Percentiles rank a stretch among this genome's conserved stretches.
These are phyloP conservation scores for Auricularia sp. DNA, from an alignment of 768 basidiomycete genomes.

Conservation along the genomic window DNA sequence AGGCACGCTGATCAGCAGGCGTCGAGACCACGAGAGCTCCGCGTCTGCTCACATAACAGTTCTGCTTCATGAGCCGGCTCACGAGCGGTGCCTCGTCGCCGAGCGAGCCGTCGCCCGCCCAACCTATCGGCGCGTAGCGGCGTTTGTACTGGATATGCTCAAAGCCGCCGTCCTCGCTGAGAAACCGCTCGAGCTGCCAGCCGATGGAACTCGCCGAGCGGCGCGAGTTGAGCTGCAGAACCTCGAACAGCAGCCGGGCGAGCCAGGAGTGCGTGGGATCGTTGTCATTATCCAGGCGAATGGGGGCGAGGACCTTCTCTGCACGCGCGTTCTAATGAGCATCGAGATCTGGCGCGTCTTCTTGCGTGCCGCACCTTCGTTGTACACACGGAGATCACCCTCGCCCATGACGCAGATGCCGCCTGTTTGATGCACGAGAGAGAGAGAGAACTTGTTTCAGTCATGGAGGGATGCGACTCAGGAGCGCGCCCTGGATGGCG, in stretches of 20 bases:
- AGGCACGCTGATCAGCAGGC: not conserved
- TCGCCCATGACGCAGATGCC: not conserved
- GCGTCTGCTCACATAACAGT: not conserved
- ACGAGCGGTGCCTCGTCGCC: not conserved
- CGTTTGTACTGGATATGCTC: not conserved
- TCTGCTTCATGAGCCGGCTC: not conserved
- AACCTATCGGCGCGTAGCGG: not conserved
- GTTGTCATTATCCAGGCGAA: not conserved
- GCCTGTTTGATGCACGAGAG: not conserved
- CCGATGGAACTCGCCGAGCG: not conserved
- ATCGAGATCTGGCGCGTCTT: too few species aligned
- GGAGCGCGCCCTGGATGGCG: not conserved
- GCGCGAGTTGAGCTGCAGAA: not conserved
- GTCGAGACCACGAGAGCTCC: not conserved
- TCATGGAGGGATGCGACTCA: not conserved
- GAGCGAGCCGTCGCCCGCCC: not conserved
- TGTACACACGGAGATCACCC: not conserved
- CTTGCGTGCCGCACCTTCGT: not conserved
- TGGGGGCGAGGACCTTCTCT: not conserved
- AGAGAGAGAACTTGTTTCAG: not conserved
- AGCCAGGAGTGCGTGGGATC: constrained; percentile 1
- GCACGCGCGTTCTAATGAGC: too few species aligned
- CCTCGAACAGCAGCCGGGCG: not conserved
- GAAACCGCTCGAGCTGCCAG: not conserved
- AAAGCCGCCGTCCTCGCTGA: not conserved